Base-by-base conservation (phyloP, 2,329 filamentous ascomycete species). In the Sporothrix euskadiensis region DNA sequence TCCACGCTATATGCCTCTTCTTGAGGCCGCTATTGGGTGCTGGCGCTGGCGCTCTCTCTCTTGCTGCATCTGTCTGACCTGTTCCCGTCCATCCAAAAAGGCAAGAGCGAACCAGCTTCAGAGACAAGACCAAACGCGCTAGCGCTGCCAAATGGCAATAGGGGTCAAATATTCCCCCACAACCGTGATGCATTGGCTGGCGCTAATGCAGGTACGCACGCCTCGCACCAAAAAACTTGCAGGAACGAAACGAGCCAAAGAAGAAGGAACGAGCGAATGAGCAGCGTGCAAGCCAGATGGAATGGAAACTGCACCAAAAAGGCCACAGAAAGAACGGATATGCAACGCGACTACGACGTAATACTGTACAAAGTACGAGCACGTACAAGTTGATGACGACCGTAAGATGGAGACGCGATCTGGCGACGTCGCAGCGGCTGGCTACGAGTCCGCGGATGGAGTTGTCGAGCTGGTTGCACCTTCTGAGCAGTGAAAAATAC, bases 161-260 rank as follows among this genome's bases (percentile, higher is more conserved):
- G 54, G 12, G 54, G 39, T 65, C 39, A 26, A 52, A 63, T 52
- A 47, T 9, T 52, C 7, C 69, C 69, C 57, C 44, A 22, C 69
- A 61, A 30, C 54, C 54, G 14, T 39, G 35, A 56, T 32, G 54
- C 16, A 16, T 47, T 39, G 22, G 44, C 26, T 19, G 49, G 44
- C 69, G 69, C 69, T 71, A 71, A 71, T 71, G 69, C 69, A 71
- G 69, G 69, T 71, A 71, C 69, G n/a, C 44, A 63, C 16, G 47
- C 47, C 30, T 69, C 30, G 44, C 5, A 39, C 30, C 19, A 59
- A 32, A 54, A 70, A 69, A 69, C 49, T 35, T 54, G 44, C 68
- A 56, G 30, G 32, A 30, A 41, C 47, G 49, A 57, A 69, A 44
- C 49, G 52, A 71, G 22, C n/a, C 35, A 71, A 59, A 26, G 41